Base-by-base conservation (phyloP, 192 early-diverging fungal species). In the Backusella macrospora region DNA sequence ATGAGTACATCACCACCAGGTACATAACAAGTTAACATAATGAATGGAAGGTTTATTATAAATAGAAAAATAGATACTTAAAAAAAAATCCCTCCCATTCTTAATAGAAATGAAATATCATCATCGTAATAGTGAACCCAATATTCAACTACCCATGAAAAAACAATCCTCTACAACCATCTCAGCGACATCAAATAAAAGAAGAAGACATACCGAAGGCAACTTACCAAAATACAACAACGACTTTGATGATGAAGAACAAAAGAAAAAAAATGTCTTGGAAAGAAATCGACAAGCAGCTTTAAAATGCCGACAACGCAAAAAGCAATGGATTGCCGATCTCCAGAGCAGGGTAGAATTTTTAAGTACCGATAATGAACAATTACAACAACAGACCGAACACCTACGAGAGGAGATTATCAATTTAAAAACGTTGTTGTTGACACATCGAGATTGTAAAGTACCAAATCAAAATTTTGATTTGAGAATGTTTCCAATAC, bases 391-490 rank as follows among this genome's bases (percentile, higher is more conserved):
- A 4, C 65, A 66, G 23, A 2, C 42, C 1, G 65, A 39, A 10
- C 7, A 42, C 43, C 39, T 42, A 42, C 39, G 65, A 16, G 65
- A 66, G 18, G 65, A 66, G 40, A 66, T 66, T 1, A 39, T 66
- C 21, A 66, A 39, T 66, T n/a, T 66, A 40, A 66, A 66, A 21
- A 66, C 65, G 9, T 21, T 66, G 40, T n/a, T 66, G 0, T n/a
- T 66, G 6, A n/a, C 65, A 0, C 65, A 66, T 66, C 18, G 10
- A n/a, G 16, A 66, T 43, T 66, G 65, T 6, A 59, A 59, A 12
- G 52, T 59, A 21, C 21, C 52, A 10, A 90, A 90, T 69, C 52
- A 59, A 26, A 18, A 59, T 34, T 34, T 34, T 2, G 29, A 34
- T 34, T 34, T 34, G 0, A 5, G 3, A 23, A 26, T 29, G 21